Conservation (phyloP, 306 rosid species). For the Vigna angularis region DNA sequence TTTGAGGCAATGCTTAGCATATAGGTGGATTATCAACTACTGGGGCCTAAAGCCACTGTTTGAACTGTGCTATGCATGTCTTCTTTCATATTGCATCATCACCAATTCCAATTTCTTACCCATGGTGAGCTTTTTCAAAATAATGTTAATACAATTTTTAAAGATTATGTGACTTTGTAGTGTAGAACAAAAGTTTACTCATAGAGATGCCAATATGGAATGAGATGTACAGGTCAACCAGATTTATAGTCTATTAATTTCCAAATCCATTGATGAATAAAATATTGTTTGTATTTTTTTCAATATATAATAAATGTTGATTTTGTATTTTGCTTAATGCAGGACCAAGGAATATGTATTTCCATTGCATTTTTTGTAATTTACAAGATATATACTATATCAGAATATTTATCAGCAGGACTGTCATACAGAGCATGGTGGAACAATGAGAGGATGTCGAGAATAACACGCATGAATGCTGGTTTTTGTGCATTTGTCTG, state of each 20-base stretch:
- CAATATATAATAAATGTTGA: background rate
- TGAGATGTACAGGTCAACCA: no score
- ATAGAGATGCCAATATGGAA: no score
- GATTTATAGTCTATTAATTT: no score
- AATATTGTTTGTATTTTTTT: background rate
- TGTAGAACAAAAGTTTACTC: no score
- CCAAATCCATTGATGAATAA: no score
- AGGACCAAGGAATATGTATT: slow-evolving; percentile 53
- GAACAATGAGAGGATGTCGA: slow-evolving; percentile 73
- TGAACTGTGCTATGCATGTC: slow-evolving; percentile 57
- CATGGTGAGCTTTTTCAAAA: slow-evolving; percentile 47
- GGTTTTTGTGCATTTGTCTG: slow-evolving; percentile 57
- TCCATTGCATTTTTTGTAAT: slow-evolving; percentile 38
- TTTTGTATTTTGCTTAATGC: background rate
- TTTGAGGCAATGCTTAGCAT: slow-evolving; percentile 55
- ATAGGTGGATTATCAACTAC: slow-evolving; percentile 45
- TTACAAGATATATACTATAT: slow-evolving; percentile 37
- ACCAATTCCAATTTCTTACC: slow-evolving; percentile 70
- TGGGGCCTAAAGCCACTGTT: slow-evolving; percentile 51
- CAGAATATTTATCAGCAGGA: slow-evolving; percentile 47
- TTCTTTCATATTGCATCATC: slow-evolving; percentile 62
- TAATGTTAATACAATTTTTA: no score
- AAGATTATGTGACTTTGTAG: no score
- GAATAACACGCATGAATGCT: slow-evolving; percentile 50
- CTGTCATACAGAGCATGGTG: slow-evolving; percentile 71